Conservation (phyloP, 2,329 filamentous ascomycete genomes). For the Aureobasidium sp. region DNA sequence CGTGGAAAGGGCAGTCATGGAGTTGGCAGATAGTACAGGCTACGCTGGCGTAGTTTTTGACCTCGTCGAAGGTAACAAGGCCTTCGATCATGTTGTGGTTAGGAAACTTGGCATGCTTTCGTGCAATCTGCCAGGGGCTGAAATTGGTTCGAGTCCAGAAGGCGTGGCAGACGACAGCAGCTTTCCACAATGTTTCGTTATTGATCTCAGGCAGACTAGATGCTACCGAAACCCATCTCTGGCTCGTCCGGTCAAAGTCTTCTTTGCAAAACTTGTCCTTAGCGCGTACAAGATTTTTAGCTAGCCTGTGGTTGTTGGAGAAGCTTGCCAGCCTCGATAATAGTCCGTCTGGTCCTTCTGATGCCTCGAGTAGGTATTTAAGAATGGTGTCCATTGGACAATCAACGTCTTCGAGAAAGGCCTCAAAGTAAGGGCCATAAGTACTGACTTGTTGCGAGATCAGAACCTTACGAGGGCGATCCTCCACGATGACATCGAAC, state of each 20-base stretch:
- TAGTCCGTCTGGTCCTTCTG: neutral
- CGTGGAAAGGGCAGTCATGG: constrained; percentile 36
- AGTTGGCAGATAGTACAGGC: constrained; percentile 17
- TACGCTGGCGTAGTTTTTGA: constrained; percentile 16
- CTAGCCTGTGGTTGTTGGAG: neutral
- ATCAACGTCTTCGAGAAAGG: constrained; percentile 30
- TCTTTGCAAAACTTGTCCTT: constrained; percentile 26
- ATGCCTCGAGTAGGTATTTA: constrained; percentile 33
- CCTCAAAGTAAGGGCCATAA: constrained; percentile 29
- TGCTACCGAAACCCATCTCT: constrained; percentile 30
- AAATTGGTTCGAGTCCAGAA: constrained; percentile 31
- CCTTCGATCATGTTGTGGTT: constrained; percentile 19
- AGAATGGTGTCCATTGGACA: constrained; percentile 33
- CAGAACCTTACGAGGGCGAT: constrained; percentile 27
- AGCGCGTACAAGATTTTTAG: neutral
- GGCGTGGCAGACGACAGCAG: constrained; percentile 31
- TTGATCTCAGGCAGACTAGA: constrained; percentile 25
- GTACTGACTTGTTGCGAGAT: constrained; percentile 32
- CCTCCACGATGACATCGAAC: constrained; percentile 26
- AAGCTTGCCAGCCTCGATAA: neutral
- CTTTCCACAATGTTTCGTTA: constrained; percentile 24
- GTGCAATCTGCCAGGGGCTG: constrained; percentile 23
- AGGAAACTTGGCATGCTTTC: constrained; percentile 2
- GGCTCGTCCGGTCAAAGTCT: constrained; percentile 26
- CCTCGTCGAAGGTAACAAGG: constrained; percentile 5